These are phyloP conservation scores for Candida maesae DNA, from an alignment of 805 yeast genomes.

Conservation along the genomic window DNA sequence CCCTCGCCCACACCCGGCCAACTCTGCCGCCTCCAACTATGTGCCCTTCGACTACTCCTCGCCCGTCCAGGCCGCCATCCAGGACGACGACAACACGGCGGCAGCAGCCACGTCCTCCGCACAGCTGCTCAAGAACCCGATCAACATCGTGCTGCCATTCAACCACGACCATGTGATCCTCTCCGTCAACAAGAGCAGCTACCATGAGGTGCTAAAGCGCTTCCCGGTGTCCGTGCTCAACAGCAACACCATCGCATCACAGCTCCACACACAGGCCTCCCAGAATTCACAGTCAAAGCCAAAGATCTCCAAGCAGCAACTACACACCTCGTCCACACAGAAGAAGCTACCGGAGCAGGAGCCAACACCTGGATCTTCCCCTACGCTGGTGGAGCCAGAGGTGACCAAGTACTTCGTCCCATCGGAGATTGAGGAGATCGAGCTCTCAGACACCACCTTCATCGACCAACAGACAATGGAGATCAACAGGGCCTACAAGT, in stretches of 20 bases:
- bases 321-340: constrained; percentile 1
- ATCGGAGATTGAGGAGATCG: constrained; percentile 16
- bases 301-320: constrained; percentile 1
- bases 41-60: constrained; percentile 8
- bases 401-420: constrained; percentile 18
- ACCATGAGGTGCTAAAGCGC: constrained; percentile 16
- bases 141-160: constrained; percentile 19
- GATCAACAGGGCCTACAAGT: constrained; percentile 27
- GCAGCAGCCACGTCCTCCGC: background rate
- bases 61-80: constrained; percentile 4
- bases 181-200: constrained; percentile 14
- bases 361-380: constrained; percentile 10
- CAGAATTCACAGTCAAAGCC: too few species aligned
- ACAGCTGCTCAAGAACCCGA: constrained; percentile 15
- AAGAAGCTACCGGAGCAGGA: constrained; percentile 5
- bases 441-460: constrained; percentile 28
- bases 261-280: constrained; percentile 4
- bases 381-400: constrained; percentile 3
- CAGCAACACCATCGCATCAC: constrained; percentile 4
- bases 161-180: constrained; percentile 18
- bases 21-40: constrained; percentile 29
- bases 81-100: constrained; percentile 20
- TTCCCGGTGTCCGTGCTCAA: constrained; percentile 9
- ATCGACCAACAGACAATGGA: constrained; percentile 29
- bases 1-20: constrained; percentile 35